Percentiles rank a stretch among this genome's conserved stretches.
These are phyloP conservation scores for Furculomyces boomerangus DNA, from an alignment of 371 early-diverging fungal genomes.

Conservation along the genomic window DNA sequence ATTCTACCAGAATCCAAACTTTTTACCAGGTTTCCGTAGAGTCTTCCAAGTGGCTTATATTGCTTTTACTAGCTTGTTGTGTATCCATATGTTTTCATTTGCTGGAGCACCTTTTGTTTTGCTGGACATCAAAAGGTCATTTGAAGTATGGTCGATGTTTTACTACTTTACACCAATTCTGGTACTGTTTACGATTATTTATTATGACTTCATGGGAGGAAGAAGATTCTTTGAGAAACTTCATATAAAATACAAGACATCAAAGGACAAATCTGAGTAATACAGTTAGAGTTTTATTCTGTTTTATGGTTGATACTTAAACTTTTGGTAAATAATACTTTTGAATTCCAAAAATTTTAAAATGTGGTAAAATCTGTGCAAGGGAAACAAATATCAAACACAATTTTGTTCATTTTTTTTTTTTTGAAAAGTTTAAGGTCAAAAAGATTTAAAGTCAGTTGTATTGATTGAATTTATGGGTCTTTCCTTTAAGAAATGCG, in stretches of 20 bases:
- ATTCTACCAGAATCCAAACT: not conserved
- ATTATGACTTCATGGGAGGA: not conserved
- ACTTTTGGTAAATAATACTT: too few species aligned
- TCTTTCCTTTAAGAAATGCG: too few species aligned
- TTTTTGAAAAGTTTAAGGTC: too few species aligned
- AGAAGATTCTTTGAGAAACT: not conserved
- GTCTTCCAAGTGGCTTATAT: not conserved
- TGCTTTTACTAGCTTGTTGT: not conserved
- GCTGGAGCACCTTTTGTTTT: not conserved
- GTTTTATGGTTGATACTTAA: too few species aligned
- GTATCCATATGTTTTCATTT: not conserved
- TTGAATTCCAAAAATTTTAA: too few species aligned
- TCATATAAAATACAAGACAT: not conserved
- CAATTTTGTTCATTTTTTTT: too few species aligned
- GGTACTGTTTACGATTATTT: not conserved
- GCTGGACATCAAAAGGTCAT: not conserved
- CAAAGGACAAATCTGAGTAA: too few species aligned
- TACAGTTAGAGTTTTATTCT: too few species aligned
- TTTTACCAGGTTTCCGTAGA: not conserved
- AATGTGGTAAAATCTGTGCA: too few species aligned
- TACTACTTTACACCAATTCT: not conserved
- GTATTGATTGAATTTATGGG: too few species aligned
- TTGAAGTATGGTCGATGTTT: constrained; percentile 1
- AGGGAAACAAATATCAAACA: too few species aligned
- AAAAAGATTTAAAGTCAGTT: too few species aligned